Percentiles rank a stretch among this genome's conserved stretches.
Conservation (phyloP, 495 filamentous ascomycete genomes). For the Lentithecium fluviatile region DNA sequence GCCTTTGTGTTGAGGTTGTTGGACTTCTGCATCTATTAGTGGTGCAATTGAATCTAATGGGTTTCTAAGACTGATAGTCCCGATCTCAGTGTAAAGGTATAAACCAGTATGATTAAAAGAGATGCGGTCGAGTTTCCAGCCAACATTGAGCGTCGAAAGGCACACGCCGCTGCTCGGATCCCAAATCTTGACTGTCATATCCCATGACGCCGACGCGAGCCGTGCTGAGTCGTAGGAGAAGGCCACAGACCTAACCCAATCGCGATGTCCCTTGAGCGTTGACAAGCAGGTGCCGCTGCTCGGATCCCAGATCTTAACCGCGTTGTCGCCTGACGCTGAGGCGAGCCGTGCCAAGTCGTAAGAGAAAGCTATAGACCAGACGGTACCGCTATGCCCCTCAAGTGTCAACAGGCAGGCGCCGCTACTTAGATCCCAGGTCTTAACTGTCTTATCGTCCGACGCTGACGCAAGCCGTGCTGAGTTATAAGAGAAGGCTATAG, state of each 20-base stretch:
- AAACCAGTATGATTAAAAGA: neutral
- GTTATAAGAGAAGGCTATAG: neutral
- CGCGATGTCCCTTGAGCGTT: neutral
- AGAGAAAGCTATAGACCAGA: too few relatives aligned
- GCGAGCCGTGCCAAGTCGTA: too few relatives aligned
- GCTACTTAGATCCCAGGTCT: too few relatives aligned
- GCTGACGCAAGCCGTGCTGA: neutral
- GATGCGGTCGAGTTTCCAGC: neutral
- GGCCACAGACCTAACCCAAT: neutral
- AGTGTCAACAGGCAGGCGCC: too few relatives aligned
- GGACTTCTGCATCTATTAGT: neutral
- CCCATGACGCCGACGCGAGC: neutral
- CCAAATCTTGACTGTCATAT: neutral
- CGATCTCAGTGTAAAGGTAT: neutral
- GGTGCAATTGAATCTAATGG: neutral
- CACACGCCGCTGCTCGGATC: neutral
- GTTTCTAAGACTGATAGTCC: neutral
- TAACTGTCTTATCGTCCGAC: neutral
- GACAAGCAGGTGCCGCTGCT: neutral
- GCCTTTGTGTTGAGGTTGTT: neutral
- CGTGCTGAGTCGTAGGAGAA: neutral
- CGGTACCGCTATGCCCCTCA: too few relatives aligned
- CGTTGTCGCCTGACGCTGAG: too few relatives aligned
- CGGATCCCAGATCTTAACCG: neutral
- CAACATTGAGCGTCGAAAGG: neutral